These are phyloP conservation scores for Pelomyxa schiedti DNA, from an alignment of 78 protist genomes.

Conservation along the genomic window DNA sequence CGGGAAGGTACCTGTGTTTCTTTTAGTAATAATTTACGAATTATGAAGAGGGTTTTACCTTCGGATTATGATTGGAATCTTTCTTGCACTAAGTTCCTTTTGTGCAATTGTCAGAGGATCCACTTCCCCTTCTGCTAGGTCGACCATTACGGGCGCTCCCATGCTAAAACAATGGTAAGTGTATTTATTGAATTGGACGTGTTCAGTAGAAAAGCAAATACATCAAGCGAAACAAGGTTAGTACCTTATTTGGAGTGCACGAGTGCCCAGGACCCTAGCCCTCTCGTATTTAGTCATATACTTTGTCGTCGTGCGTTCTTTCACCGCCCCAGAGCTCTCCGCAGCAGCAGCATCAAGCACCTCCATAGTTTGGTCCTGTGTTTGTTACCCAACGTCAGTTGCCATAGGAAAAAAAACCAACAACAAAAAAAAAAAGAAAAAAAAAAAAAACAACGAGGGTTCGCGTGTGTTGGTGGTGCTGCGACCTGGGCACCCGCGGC, in stretches of 20 bases:
- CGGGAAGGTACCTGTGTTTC: constrained; percentile 73
- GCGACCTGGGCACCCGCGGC: too few relatives aligned
- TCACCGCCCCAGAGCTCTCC: neutral
- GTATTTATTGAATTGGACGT: neutral
- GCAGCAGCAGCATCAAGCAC: too few relatives aligned
- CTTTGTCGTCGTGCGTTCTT: constrained; percentile 45
- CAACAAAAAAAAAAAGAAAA: too few relatives aligned
- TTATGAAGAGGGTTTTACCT: too few relatives aligned
- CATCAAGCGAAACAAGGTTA: too few relatives aligned
- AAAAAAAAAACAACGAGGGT: too few relatives aligned
- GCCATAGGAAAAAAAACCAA: too few relatives aligned
- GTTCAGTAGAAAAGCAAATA: too few relatives aligned
- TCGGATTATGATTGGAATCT: constrained; percentile 62
- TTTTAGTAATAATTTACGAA: too few relatives aligned
- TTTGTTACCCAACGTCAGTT: too few relatives aligned
- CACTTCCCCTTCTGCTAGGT: constrained; percentile 54
- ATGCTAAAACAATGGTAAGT: constrained; percentile 4
- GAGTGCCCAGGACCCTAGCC: constrained; percentile 66
- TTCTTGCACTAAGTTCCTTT: constrained; percentile 43
- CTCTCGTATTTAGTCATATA: constrained; percentile 75
- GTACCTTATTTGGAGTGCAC: constrained; percentile 65
- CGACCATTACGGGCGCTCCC: constrained; percentile 77
- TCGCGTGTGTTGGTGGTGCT: too few relatives aligned
- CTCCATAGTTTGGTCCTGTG: too few relatives aligned
- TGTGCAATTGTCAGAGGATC: constrained; percentile 66